Evolutionary conservation across 768 basidiomycete species (phyloP), one percentile per base, ranked within the genome.

Genomic region (Agaricus subrufescens): DNA sequence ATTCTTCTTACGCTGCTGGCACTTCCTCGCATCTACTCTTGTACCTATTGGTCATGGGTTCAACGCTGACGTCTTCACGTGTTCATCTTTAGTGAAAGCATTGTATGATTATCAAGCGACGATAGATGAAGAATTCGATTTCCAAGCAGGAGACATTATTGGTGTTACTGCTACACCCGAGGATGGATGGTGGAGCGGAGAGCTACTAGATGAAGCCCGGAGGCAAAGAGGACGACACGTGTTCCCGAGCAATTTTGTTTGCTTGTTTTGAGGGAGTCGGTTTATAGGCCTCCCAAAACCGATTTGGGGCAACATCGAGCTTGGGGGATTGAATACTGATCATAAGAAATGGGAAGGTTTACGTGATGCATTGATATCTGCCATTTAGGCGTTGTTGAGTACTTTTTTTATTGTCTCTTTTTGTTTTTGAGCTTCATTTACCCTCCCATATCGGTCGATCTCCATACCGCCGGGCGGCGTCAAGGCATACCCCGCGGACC

Each of bases 171-270:
- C 85, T 23, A 96, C 94, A 5, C 94, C 94, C 4, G 94, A 94
- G 63, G 95, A 97, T 64, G 96, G 96, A 1, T 98, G 96, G 96
- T 98, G 95, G 96, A 89, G 85, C 54, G 96, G 96, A 25, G 87
- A 89, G 62, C 69, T 93, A 57, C 71, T 92, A n/a, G 88, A 91
- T 59, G 89, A 91, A 62, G 75, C 77, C 30, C 72, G 91, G 61
- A 75, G 90, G 60, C 80, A 86, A 60, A 75, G 77, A 14, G 90
- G 90, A 31, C 75, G 85, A 54, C 83, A 89, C 65, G 82, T 91
- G 51, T 93, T 94, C 80, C 91, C 90, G 53, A 92, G 90, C 70
- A 93, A 93, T 67, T 93, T 91, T 71, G 90, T 92, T 44, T 85
- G 84, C 65, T 67, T 92, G 67, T 90, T 92, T 73, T 89, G 70